These are phyloP conservation scores for Butyriboletus loyo DNA, from an alignment of 768 basidiomycete genomes.

Conservation along the genomic window DNA sequence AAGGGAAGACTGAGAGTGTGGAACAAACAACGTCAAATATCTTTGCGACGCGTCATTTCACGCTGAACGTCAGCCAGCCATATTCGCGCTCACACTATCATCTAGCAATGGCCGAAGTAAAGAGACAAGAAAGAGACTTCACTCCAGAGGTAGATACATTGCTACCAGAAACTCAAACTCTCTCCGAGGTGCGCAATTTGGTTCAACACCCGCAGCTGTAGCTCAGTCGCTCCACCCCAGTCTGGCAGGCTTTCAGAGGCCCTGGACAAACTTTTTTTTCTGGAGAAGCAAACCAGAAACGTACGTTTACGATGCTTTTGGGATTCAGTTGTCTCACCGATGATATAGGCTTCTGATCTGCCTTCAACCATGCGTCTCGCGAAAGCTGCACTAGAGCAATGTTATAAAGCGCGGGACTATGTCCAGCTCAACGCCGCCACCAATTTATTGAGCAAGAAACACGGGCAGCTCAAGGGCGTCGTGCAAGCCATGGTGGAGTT, in stretches of 20 bases:
- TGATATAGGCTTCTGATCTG: constrained; percentile 83
- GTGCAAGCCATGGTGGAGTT: constrained; percentile 91
- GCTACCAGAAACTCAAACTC: constrained; percentile 60
- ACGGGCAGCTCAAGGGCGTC: constrained; percentile 91
- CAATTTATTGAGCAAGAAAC: constrained; percentile 82
- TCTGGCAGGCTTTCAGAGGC: constrained; percentile 80
- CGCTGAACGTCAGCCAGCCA: constrained; percentile 30
- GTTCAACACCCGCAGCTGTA: background rate
- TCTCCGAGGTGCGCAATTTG: constrained; percentile 62
- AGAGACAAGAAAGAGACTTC: constrained; percentile 85
- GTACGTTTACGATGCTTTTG: constrained; percentile 41
- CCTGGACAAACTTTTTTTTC: constrained; percentile 79
- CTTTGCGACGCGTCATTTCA: constrained; percentile 62
- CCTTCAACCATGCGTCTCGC: constrained; percentile 86
- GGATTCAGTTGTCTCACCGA: background rate
- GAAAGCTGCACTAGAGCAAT: constrained; percentile 66
- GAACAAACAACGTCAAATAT: constrained; percentile 43
- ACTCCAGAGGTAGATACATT: constrained; percentile 78
- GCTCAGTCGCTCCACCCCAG: constrained; percentile 39
- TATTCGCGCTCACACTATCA: constrained; percentile 39
- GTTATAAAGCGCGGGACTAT: constrained; percentile 70
- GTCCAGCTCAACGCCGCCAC: constrained; percentile 68
- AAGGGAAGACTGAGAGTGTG: constrained; percentile 9
- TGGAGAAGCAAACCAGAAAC: constrained; percentile 98
- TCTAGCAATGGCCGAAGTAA: constrained; percentile 71